Base-by-base conservation (phyloP, 805 yeast species). In the Phaffomyces opuntiae region DNA sequence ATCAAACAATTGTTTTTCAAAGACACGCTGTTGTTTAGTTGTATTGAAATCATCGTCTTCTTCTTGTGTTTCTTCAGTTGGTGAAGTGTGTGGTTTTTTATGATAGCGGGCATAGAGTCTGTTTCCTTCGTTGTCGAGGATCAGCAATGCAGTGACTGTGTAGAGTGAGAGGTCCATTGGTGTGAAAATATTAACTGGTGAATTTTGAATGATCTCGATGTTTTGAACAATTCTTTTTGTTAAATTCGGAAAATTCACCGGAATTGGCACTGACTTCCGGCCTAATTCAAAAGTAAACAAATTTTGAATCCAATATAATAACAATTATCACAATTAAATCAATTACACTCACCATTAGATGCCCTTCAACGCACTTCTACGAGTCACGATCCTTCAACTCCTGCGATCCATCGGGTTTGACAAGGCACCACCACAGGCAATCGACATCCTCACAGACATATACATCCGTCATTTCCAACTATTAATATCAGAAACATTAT, bases 91-190 rank as follows among this genome's bases (percentile, higher is more conserved):
- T 36, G 88, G 85, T 11, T 83, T 78, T 43, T 73, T 70, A 69
- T 83, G 91, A 72, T 91, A 93, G 61, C 90, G 90, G 51, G 96
- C 83, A 59, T 77, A 85, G 36, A 93, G 67, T 55, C 98, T 72
- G 46, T 80, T 75, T 14, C 96, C 96, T 46, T 82, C 83, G 55
- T 72, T 77, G 64, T 90, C 97, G 53, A 93, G 76, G 53, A 93
- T 77, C 54, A 91, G 66, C 38, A 85, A 72, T 5, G 96, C 93
- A 36, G 84, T 75, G 43, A 91, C 81, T 8, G 96, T 74, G 70
- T 91, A 90, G 48, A 93, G 73, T 9, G 95, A 82, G 36, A 77
- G 65, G 52, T 74, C 74, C 38, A 34, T 17, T 17, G 19, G 19
- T 17, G 19, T 17, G 19, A 17, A 17, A 3, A n/a, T n/a, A n/a